Base-by-base conservation (phyloP, 306 rosid genomes). In the Rosa persica region DNA sequence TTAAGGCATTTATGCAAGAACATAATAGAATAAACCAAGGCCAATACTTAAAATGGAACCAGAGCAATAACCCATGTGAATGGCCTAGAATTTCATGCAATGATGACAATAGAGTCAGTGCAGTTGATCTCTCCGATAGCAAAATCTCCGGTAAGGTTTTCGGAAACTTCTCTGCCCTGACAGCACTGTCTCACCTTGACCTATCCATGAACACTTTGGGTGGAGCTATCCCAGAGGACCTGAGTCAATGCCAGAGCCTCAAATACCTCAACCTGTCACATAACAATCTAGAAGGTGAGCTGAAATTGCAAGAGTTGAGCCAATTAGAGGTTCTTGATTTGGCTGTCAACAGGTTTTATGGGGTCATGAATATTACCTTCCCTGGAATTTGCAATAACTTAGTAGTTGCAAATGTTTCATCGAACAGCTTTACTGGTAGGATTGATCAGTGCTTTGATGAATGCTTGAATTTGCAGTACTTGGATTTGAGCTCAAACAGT, bases 401-500 rank as follows among this genome's bases (percentile, higher is more conserved):
- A 16, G 85, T 88, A 17, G 87, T 82, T 44, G 78, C 84, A 16
- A 94, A 94, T 85, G 52, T 90, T 65, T 89, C 98, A 0, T 70
- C 73, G 8, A 94, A 94, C 76, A 88, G 88, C 75, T 83, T 94
- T 42, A 87, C 89, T 22, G 97, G 97, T 16, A 70, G 66, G 62
- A 81, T 87, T 81, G 88, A 83, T 52, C 22, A 72, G 12, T 61
- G 78, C 55, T 90, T 94, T 78, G 89, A 90, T 64, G 83, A 65
- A 17, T 94, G 98, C 78, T 36, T 52, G 76, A 89, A 75, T 54
- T 71, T 94, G 92, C 84, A 82, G 91, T 82, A 82, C 83, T 80
- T 94, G 89, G 98, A 94, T 87, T 88, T 94, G 87, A 92, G 98
- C 85, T 72, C 94, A 12, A 94, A 94, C 73, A 51, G 57, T 5